A percentile compares a stretch with the other conserved stretches of the same genome.
Evolutionary conservation across 345 rosid species (phyloP).

Genomic region (Aquilaria yunnanensis): DNA sequence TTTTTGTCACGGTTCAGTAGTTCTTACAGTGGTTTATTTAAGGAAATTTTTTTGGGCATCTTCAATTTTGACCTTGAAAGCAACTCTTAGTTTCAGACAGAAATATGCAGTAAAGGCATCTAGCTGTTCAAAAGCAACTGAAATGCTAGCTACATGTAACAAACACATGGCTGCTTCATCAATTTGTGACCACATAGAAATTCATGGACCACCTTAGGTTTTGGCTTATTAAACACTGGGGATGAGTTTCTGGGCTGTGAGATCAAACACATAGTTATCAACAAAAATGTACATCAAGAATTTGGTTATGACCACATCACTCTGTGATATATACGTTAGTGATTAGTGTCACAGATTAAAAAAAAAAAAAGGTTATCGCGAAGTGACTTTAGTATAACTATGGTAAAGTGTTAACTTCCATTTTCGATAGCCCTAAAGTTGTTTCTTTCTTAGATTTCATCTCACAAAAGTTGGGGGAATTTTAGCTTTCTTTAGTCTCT

Average conservation of each 20-base stretch:
- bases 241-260: constrained; percentile 10
- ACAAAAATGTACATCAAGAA: not conserved
- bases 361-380: not conserved
- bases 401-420: too few species aligned
- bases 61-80: too few species aligned
- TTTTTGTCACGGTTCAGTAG: constrained; percentile 2
- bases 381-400: too few species aligned
- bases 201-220: constrained; percentile 38
- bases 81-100: not conserved
- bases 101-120: constrained; percentile 1
- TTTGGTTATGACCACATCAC: constrained; percentile 21
- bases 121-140: constrained; percentile 10
- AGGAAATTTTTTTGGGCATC: not conserved
- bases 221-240: constrained; percentile 20
- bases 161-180: constrained; percentile 25
- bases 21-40: not conserved
- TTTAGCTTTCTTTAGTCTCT: constrained; percentile 2
- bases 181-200: constrained; percentile 27
- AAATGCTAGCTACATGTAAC: constrained; percentile 6
- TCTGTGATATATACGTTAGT: constrained; percentile 7
- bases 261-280: constrained; percentile 15
- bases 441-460: too few species aligned
- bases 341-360: constrained; percentile 1
- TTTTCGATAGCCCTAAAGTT: too few species aligned
- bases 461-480: not conserved